Evolutionary conservation across 2,329 filamentous ascomycete species (phyloP).

Genomic region (Elsinoe arachidis): DNA sequence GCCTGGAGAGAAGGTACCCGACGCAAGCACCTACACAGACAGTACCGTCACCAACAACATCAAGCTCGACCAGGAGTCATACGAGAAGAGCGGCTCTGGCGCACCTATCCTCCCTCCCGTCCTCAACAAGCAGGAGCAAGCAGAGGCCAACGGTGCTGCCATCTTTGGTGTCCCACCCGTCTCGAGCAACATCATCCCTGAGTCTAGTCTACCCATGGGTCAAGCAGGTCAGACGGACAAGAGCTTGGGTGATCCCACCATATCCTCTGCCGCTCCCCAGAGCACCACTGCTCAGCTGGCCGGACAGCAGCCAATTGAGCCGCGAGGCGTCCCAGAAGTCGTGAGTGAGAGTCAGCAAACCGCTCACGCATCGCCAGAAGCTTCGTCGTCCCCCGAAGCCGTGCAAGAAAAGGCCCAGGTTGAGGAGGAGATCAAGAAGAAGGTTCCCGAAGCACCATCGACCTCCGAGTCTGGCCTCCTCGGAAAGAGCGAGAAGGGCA

Average conservation of each 20-base stretch:
- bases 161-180: slow-evolving; percentile 39
- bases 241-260: slow-evolving; percentile 31
- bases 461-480: slow-evolving; percentile 28
- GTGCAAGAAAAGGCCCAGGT: slow-evolving; percentile 63
- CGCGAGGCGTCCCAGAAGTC: slow-evolving; percentile 47
- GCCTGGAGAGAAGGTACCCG: slow-evolving; percentile 73
- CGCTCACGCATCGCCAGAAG: slow-evolving; percentile 53
- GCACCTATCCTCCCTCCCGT: slow-evolving; percentile 39
- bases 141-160: slow-evolving; percentile 31
- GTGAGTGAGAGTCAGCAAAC: slow-evolving; percentile 66
- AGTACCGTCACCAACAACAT: slow-evolving; percentile 62
- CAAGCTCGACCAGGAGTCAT: slow-evolving; percentile 70
- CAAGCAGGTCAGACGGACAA: slow-evolving; percentile 23
- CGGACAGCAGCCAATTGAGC: slow-evolving; percentile 37
- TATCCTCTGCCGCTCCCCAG: slow-evolving; percentile 35
- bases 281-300: slow-evolving; percentile 41
- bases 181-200: slow-evolving; percentile 62
- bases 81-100: slow-evolving; percentile 65
- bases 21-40: slow-evolving; percentile 52
- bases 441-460: slow-evolving; percentile 42
- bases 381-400: slow-evolving; percentile 55
- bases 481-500: slow-evolving; percentile 24
- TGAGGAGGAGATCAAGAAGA: slow-evolving; percentile 61
- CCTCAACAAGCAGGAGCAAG: slow-evolving; percentile 36
- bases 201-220: slow-evolving; percentile 69